Evolutionary conservation across 768 basidiomycete genomes (phyloP).

Genomic region (Chiua virens): DNA sequence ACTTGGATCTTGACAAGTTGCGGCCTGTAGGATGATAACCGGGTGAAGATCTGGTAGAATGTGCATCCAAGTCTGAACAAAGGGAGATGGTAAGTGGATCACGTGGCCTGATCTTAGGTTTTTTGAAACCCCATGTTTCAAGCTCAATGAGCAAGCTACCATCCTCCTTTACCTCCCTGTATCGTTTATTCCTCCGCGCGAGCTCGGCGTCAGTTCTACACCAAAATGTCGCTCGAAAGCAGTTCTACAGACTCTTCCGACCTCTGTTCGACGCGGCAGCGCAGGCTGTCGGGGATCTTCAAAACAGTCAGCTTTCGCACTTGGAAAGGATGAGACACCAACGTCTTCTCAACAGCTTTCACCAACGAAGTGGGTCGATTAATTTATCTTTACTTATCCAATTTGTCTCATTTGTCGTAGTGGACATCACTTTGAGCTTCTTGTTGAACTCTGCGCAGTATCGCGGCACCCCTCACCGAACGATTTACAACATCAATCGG

Average conservation of each 20-base stretch:
- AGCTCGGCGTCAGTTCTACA: slow-evolving; percentile 59
- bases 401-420: slow-evolving; percentile 37
- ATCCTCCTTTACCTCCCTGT: slow-evolving; percentile 51
- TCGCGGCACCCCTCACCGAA: slow-evolving; percentile 59
- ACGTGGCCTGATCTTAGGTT: slow-evolving; percentile 8
- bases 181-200: slow-evolving; percentile 59
- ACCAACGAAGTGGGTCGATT: slow-evolving; percentile 47
- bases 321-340: slow-evolving; percentile 33
- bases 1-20: no score
- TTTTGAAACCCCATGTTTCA: no score
- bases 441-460: slow-evolving; percentile 61
- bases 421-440: slow-evolving; percentile 65
- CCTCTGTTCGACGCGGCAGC: slow-evolving; percentile 57
- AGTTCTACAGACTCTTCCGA: slow-evolving; percentile 50
- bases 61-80: no score
- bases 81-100: neutral
- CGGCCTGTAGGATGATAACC: no score
- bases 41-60: no score
- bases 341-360: slow-evolving; percentile 52
- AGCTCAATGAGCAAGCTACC: slow-evolving; percentile 26
- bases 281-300: slow-evolving; percentile 40
- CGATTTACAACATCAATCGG: slow-evolving; percentile 52
- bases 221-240: slow-evolving; percentile 41
- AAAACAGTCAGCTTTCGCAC: slow-evolving; percentile 26
- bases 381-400: neutral